Base-by-base conservation (phyloP, 352 stramenopile genomes). In the Phytopythium chamaehyphon region DNA sequence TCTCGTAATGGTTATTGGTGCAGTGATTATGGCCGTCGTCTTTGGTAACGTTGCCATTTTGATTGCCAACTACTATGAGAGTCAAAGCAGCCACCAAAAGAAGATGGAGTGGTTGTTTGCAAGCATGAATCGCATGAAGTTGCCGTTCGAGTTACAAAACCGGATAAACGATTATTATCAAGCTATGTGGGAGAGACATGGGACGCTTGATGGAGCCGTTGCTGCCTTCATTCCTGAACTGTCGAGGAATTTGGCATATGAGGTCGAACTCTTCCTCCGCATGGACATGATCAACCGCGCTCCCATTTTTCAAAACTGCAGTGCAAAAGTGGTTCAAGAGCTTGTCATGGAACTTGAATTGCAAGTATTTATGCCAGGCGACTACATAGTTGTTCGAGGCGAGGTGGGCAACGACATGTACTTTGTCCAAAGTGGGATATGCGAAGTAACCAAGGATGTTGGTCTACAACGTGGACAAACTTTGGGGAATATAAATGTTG, bases 341-440 rank as follows among this genome's bases (percentile, higher is more conserved):
- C 63, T 93, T 3, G 82, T 95, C 7, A 86, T 91, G 79, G 73
- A 88, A 43, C 66, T 95, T 1, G 77, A 88, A 40, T 54, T 92
- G 11, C 76, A 93, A 40, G 76, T 95, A 6, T 93, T 90, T 49
- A 90, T 95, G 78, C 80, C 84, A 1, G 78, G 83, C 14, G 84
- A 95, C 51, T 95, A 92, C 47, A 61, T 93, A 24, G 78, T 95
- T 26, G 79, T 92, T 12, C 76, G 81, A 8, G 84, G 84, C 0
- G 82, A 93, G 54, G 75, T 93, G 7, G 84, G 82, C 0, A 88
- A 90, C 40, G 84, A 95, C 53, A 95, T 95, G 84, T 95, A 93
- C 55, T 95, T 95, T 62, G 78, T 95, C 6, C 80, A 95, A 44
- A 85, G 65, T 23, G 82, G 82, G 1, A 44, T 83, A 6, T 92